These are phyloP conservation scores for Trichoderma sp. DNA, from an alignment of 2,329 filamentous ascomycete genomes.

Conservation along the genomic window DNA sequence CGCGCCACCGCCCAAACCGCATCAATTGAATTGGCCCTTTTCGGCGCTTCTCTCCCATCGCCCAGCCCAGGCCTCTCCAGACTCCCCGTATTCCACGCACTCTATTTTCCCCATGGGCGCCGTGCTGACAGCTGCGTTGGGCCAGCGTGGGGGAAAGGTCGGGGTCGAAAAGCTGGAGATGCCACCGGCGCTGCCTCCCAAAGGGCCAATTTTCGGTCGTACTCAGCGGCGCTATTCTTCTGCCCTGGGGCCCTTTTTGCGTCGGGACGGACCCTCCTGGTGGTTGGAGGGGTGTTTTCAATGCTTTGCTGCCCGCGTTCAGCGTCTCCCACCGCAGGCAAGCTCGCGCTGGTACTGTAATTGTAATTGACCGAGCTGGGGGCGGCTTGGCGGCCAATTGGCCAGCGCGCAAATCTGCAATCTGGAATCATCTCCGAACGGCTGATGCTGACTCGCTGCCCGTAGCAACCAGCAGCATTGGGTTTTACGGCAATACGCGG, in stretches of 20 bases:
- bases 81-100: conserved; percentile 9
- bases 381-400: conserved; percentile 29
- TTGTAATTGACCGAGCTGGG: conserved; percentile 33
- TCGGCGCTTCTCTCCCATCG: conserved; percentile 6
- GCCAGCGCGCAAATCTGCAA: conserved; percentile 22
- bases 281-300: not conserved
- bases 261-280: conserved; percentile 8
- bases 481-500: conserved; percentile 3
- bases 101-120: conserved; percentile 27
- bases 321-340: conserved; percentile 8
- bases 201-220: conserved; percentile 44
- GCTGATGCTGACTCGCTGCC: not conserved
- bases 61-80: not conserved
- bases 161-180: conserved; percentile 25
- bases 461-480: not conserved
- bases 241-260: conserved; percentile 1
- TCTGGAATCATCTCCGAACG: conserved; percentile 27
- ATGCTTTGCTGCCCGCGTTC: conserved; percentile 3
- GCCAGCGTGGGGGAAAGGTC: conserved; percentile 16
- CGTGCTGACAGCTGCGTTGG: conserved; percentile 5
- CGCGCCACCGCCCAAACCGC: not conserved
- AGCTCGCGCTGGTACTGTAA: not conserved
- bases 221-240: conserved; percentile 39
- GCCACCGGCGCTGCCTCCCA: conserved; percentile 31
- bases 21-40: not conserved